Evolutionary conservation across 352 stramenopile species (phyloP).

Genomic region (Phytophthora multivora): DNA sequence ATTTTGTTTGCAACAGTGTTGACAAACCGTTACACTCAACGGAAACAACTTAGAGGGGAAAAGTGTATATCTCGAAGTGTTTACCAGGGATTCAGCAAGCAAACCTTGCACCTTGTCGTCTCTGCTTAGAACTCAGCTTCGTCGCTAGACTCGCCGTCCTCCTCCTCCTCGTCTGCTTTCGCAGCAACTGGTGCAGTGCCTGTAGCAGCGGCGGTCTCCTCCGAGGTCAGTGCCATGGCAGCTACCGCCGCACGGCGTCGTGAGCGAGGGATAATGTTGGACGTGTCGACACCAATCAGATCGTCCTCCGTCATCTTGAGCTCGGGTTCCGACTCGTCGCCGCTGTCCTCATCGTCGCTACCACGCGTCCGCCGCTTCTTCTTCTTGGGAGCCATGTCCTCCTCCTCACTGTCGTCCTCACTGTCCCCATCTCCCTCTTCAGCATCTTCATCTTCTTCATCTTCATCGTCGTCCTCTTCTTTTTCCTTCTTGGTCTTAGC

Average conservation of each 20-base stretch:
- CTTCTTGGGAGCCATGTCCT: slow-evolving; percentile 57
- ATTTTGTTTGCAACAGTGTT: too few species aligned
- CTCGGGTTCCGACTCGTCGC: slow-evolving; percentile 69
- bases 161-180: slow-evolving; percentile 24
- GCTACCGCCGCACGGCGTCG: slow-evolving; percentile 73
- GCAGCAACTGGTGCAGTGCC: slow-evolving; percentile 13
- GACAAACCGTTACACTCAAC: too few species aligned
- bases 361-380: slow-evolving; percentile 77
- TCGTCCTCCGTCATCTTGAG: slow-evolving; percentile 89
- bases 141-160: slow-evolving; percentile 84
- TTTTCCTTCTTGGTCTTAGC: slow-evolving; percentile 20
- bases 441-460: slow-evolving; percentile 55
- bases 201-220: slow-evolving; percentile 46
- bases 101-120: slow-evolving; percentile 2
- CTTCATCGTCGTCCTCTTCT: slow-evolving; percentile 47
- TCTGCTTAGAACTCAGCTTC: slow-evolving; percentile 82
- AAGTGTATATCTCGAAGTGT: slow-evolving; percentile 23
- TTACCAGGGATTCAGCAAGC: neutral
- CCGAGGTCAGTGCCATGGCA: slow-evolving; percentile 67
- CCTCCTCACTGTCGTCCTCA: slow-evolving; percentile 45
- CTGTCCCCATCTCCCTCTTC: slow-evolving; percentile 54
- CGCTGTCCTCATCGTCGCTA: slow-evolving; percentile 63
- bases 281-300: slow-evolving; percentile 81
- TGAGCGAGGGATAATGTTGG: slow-evolving; percentile 86
- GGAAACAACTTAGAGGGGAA: neutral